These are phyloP conservation scores for Cucurbitaria berberidis DNA, from an alignment of 2,329 filamentous ascomycete genomes.

Conservation along the genomic window DNA sequence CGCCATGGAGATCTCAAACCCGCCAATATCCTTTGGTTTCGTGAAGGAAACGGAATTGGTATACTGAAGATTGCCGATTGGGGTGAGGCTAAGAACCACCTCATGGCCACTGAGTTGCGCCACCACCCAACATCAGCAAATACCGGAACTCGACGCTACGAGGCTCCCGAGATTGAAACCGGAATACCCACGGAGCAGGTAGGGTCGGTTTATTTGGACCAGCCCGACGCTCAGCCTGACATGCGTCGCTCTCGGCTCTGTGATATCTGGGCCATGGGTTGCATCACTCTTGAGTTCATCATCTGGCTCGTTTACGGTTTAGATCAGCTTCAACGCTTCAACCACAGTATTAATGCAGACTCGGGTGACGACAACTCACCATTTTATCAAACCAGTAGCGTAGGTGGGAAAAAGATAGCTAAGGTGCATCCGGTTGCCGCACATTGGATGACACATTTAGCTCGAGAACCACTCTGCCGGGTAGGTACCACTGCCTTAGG, in stretches of 20 bases:
- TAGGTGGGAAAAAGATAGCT: neutral
- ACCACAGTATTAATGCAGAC: neutral
- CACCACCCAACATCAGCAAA: conserved; percentile 8
- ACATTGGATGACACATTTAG: conserved; percentile 9
- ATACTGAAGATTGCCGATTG: conserved; percentile 25
- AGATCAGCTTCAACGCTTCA: conserved; percentile 2
- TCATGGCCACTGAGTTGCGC: neutral
- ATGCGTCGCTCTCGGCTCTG: conserved; percentile 20
- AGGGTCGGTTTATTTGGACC: too few relatives aligned
- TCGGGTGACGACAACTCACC: neutral
- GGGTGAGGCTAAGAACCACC: conserved; percentile 17
- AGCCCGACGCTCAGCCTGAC: neutral
- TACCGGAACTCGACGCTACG: conserved; percentile 22
- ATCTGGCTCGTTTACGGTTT: conserved; percentile 29
- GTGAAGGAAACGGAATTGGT: neutral
- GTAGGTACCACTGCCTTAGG: conserved; percentile 4
- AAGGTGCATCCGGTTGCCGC: neutral
- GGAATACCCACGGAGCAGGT: too few relatives aligned
- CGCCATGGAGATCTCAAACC: conserved; percentile 48
- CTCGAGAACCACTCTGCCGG: conserved; percentile 1
- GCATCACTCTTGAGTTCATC: conserved; percentile 28
- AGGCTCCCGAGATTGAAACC: conserved; percentile 19
- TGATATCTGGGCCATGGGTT: conserved; percentile 35
- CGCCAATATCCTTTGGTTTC: conserved; percentile 46
- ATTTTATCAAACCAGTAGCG: neutral